Evolutionary conservation across 495 filamentous ascomycete species (phyloP).

Genomic region (Glutinoglossum americanum): DNA sequence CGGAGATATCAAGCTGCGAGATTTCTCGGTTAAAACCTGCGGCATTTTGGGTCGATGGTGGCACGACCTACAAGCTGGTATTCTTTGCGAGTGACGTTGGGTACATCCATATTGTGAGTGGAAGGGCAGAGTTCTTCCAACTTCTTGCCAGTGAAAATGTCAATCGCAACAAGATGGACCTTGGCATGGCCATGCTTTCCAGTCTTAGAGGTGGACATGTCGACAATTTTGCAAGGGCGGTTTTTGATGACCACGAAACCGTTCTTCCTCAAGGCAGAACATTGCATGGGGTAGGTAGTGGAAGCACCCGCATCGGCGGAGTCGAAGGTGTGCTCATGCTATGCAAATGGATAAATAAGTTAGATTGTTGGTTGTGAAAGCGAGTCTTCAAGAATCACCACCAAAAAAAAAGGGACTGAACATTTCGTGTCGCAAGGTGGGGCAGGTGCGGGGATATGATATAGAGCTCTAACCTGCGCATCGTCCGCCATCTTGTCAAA

Average conservation of each 20-base stretch:
- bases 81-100: slow-evolving; percentile 70
- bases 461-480: slow-evolving; percentile 25
- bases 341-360: slow-evolving; percentile 1
- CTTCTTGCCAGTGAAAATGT: slow-evolving; percentile 99
- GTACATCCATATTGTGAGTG: slow-evolving; percentile 99
- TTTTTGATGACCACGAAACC: slow-evolving; percentile 93
- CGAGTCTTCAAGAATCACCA: neutral
- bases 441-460: slow-evolving; percentile 13
- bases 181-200: slow-evolving; percentile 99
- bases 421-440: slow-evolving; percentile 1
- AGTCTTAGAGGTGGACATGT: slow-evolving; percentile 99
- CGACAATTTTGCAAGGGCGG: slow-evolving; percentile 98
- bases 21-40: slow-evolving; percentile 1
- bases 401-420: neutral
- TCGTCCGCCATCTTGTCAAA: slow-evolving; percentile 28
- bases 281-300: slow-evolving; percentile 89
- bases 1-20: slow-evolving; percentile 60
- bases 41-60: neutral
- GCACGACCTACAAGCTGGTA: slow-evolving; percentile 65
- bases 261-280: slow-evolving; percentile 97
- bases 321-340: slow-evolving; percentile 88
- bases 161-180: slow-evolving; percentile 89
- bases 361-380: neutral
- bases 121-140: slow-evolving; percentile 96
- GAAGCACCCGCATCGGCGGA: slow-evolving; percentile 86